Base-by-base conservation (phyloP, 2,329 filamentous ascomycete species). In the Orbilia oligospora region DNA sequence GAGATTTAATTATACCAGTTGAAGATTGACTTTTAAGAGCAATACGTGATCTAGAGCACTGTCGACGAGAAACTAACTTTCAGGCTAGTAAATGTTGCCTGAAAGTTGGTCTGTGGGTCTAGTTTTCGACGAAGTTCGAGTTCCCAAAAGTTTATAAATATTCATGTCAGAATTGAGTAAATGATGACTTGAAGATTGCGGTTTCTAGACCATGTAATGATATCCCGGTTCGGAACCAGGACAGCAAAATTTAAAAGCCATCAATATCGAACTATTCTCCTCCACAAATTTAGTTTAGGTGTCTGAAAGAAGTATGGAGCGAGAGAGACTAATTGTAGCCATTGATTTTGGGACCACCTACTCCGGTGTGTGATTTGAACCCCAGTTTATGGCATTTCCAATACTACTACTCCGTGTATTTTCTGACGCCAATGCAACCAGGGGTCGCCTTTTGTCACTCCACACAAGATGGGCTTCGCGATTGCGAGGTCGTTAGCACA, bases 271-370 rank as follows among this genome's bases (percentile, higher is more conserved):
- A 4, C 3, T n/a, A 4, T 41, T 41, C 12, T 41, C 38, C 3
- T 14, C 38, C 38, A 41, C 12, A n/a, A 12, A 16, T 41, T 14
- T 41, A 41, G 12, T 14, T 2, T 14, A 38, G 12, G 38, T 14
- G 20, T 46, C 8, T 46, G n/a, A 27, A 24, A 24, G 10, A 16
- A 64, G 5, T 5, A 66, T 72, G 49, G 38, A 58, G 18, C 30
- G 61, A 14, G 33, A 66, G 22, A 48, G 38, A 20, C 22, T 72
- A 5, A 49, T 72, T 33, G 58, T 72, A 3, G 69, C 58, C 1
- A 73, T 80, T 20, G 80, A 80, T 30, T 80, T 71, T 70, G 80
- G 80, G 3, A 80, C 80, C 10, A 80, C 77, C 1, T 80, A 68
- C 49, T 78, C 80, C 20, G 80, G 80, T 80, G 38, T 10, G 18